Percentiles rank a stretch among this genome's conserved stretches.
These are phyloP conservation scores for Fusarium euwallaceae DNA, from an alignment of 2,329 filamentous ascomycete species.

Conservation along the genomic window DNA sequence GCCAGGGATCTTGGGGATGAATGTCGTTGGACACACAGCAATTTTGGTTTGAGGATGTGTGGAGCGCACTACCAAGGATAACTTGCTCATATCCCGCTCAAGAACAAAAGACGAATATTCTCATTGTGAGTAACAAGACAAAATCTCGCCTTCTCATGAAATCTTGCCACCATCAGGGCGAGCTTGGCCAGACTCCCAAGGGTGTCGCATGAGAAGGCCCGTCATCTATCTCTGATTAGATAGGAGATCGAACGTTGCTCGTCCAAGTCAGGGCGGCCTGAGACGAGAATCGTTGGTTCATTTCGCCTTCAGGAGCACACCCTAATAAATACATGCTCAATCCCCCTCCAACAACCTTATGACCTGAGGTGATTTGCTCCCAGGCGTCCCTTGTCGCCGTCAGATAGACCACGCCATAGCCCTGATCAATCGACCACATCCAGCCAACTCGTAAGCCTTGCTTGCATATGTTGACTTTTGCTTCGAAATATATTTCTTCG, in stretches of 20 bases:
- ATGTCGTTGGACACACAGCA: constrained; percentile 2
- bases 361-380: constrained; percentile 44
- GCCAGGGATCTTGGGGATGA: constrained; percentile 15
- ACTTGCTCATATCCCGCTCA: constrained; percentile 43
- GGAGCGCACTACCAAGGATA: constrained; percentile 29
- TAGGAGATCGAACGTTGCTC: constrained; percentile 37
- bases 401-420: constrained; percentile 43
- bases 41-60: constrained; percentile 9
- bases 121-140: neutral
- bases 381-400: constrained; percentile 35
- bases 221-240: constrained; percentile 26
- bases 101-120: neutral
- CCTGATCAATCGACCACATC: constrained; percentile 36
- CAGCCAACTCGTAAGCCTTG: constrained; percentile 14
- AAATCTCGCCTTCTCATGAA: neutral
- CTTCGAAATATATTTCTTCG: constrained; percentile 9
- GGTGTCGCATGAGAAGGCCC: constrained; percentile 18
- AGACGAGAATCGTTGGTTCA: constrained; percentile 36
- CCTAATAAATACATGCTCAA: constrained; percentile 46
- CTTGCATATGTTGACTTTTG: constrained; percentile 14
- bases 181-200: constrained; percentile 17
- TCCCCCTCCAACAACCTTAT: constrained; percentile 44
- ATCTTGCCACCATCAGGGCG: constrained; percentile 33
- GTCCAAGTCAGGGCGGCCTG: constrained; percentile 35
- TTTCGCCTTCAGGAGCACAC: constrained; percentile 23